A percentile compares a stretch with the other conserved stretches of the same genome.
Conservation (phyloP, 2,329 filamentous ascomycete genomes). For the Aspergillus ibericus region DNA sequence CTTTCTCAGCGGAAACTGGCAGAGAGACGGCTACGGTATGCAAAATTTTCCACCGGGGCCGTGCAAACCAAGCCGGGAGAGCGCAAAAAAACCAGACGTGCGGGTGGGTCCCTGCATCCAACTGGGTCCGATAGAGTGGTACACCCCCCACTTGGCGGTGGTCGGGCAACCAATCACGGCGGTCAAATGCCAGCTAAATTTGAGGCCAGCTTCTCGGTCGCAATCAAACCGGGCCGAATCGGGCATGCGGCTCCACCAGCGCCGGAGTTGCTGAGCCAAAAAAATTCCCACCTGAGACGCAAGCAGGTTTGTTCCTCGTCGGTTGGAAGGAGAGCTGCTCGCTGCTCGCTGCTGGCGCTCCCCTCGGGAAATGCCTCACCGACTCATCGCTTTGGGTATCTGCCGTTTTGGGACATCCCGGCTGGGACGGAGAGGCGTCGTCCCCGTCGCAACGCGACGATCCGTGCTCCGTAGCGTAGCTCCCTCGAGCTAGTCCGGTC, state of each 20-base stretch:
- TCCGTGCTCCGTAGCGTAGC: neutral
- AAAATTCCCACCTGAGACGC: constrained; percentile 7
- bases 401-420: constrained; percentile 3
- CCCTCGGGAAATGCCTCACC: constrained; percentile 7
- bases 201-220: constrained; percentile 20
- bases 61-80: neutral
- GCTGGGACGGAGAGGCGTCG: neutral
- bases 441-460: neutral
- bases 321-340: neutral
- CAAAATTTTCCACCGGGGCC: neutral
- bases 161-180: constrained; percentile 8
- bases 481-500: neutral
- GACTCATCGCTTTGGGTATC: constrained; percentile 4
- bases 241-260: constrained; percentile 27
- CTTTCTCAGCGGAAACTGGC: neutral
- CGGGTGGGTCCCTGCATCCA: constrained; percentile 15
- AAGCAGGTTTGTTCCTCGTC: constrained; percentile 8
- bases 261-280: constrained; percentile 13
- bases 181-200: constrained; percentile 5
- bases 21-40: neutral
- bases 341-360: neutral
- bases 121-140: constrained; percentile 24
- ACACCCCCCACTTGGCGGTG: constrained; percentile 11
- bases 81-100: constrained; percentile 8
- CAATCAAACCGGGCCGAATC: constrained; percentile 27